phyloP scores from a whole-genome alignment of 2,329 filamentous ascomycete genomes.

The Teratosphaeria epicoccoides region DNA sequence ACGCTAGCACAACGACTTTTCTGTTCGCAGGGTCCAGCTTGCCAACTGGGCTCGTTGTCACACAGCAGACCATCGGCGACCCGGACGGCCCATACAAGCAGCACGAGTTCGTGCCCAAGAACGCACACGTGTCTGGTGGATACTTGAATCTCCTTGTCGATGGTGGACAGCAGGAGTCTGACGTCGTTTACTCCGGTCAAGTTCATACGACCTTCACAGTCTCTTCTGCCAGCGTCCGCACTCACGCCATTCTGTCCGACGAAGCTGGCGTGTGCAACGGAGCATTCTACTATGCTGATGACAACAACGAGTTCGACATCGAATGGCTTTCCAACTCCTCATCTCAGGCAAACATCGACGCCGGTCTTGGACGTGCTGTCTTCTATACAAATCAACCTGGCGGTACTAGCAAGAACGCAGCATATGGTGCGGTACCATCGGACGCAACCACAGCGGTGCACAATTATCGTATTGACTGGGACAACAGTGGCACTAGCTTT shows the following conservation, averaged over 20 bases:
- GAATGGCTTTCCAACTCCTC: constrained; percentile 14
- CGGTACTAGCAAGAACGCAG: background rate
- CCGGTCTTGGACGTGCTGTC: constrained; percentile 6
- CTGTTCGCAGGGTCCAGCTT: background rate
- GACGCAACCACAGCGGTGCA: constrained; percentile 9
- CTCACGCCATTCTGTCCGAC: constrained; percentile 5
- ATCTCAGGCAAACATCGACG: constrained; percentile 9
- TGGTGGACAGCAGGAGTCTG: constrained; percentile 7
- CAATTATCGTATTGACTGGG: constrained; percentile 17
- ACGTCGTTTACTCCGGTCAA: constrained; percentile 8
- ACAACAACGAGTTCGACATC: constrained; percentile 16
- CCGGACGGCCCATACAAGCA: background rate
- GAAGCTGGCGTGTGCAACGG: constrained; percentile 6
- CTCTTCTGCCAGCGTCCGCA: constrained; percentile 9
- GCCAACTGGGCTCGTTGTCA: background rate
- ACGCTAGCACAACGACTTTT: background rate
- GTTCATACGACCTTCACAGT: constrained; percentile 8
- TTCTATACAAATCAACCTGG: constrained; percentile 13
- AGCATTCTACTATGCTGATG: constrained; percentile 14
- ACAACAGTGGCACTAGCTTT: constrained; percentile 6
- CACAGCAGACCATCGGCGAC: background rate
- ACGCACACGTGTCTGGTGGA: constrained; percentile 6
- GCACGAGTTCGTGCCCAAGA: background rate
- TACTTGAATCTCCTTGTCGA: constrained; percentile 10
- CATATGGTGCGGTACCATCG: background rate